Base-by-base conservation (phyloP, 2,329 filamentous ascomycete genomes). In the Neonectria coccinea region DNA sequence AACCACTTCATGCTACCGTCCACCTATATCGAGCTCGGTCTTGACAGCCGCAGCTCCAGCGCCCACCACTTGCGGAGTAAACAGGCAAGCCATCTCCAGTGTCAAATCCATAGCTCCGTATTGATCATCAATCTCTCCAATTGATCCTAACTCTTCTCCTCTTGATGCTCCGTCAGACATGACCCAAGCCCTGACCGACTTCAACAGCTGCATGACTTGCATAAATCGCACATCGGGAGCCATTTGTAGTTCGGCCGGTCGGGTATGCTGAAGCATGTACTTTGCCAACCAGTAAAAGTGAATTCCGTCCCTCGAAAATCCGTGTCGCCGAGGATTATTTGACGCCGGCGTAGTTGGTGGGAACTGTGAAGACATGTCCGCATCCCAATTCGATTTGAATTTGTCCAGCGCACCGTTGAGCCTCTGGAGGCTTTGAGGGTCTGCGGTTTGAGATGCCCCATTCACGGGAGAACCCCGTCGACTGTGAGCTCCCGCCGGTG, bases 241-340 rank as follows among this genome's bases (percentile, higher is more conserved):
- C 71, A 86, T 79, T 47, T 85, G 81, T 73, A 88, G 82, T 68
- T 90, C 86, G 31, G 82, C 78, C 12, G 81, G 74, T 27, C 83
- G 80, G 18, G 85, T 86, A 65, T 87, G 86, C 74, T 88, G 87
- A 58, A 92, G 79, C 72, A 92, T 83, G 71, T 88, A 85, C 65
- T 86, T 90, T 16, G 89, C 90, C 45, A 93, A 82, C 84, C 88
- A 93, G 79, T 90, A 93, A 75, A 90, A 93, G 71, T 92, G 90
- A 14, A 92, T 86, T 2, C 86, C 90, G 70, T 93, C 91, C 54
- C 90, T 82, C 58, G 88, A 92, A 76, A 92, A 92, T 0, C 91
- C 91, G 68, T 89, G 85, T 16, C 90, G 87, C 52, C 84, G 83
- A 54, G 82, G 81, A 59, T 85, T 85, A n/a, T 81, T 81, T 6